A percentile compares a stretch with the other conserved stretches of the same genome.
phyloP scores from a whole-genome alignment of 345 rosid species.

The Gossypium arboreum region DNA sequence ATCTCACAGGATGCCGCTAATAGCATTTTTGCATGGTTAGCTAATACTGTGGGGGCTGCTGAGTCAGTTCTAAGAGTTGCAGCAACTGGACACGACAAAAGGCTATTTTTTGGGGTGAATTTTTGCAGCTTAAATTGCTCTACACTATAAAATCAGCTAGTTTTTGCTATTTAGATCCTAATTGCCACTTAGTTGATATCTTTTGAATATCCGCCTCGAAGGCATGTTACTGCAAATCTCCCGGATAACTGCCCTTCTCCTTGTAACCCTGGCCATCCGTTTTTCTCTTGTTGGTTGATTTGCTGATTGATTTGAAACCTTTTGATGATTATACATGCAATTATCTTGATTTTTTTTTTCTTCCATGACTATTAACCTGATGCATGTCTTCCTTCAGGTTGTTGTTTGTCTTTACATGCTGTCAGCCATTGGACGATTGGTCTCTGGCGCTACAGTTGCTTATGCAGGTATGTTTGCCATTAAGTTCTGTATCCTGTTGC shows the following conservation, averaged over 20 bases:
- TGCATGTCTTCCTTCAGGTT: conserved; percentile 48
- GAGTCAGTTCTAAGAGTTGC: conserved; percentile 96
- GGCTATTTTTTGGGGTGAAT: conserved; percentile 69
- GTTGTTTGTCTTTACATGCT: conserved; percentile 64
- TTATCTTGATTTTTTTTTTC: neutral
- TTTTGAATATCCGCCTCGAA: neutral
- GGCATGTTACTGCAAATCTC: neutral
- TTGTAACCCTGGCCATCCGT: neutral
- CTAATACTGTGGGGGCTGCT: conserved; percentile 90
- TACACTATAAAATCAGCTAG: neutral
- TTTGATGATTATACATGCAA: neutral
- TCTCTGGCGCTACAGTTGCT: conserved; percentile 84
- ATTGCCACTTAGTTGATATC: neutral
- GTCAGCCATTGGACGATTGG: conserved; percentile 70
- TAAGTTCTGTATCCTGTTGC: conserved; percentile 1
- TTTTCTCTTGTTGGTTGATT: neutral
- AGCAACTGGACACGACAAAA: conserved; percentile 94
- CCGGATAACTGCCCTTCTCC: neutral
- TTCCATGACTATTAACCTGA: conserved; percentile 1
- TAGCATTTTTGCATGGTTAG: conserved; percentile 66
- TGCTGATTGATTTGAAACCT: neutral
- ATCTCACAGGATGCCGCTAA: conserved; percentile 91
- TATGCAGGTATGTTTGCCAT: conserved; percentile 69
- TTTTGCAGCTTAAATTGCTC: neutral
- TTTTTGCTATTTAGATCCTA: neutral